Evolutionary conservation across 192 early-diverging fungal species (phyloP).

Genomic region (Chytriomyces sp.): DNA sequence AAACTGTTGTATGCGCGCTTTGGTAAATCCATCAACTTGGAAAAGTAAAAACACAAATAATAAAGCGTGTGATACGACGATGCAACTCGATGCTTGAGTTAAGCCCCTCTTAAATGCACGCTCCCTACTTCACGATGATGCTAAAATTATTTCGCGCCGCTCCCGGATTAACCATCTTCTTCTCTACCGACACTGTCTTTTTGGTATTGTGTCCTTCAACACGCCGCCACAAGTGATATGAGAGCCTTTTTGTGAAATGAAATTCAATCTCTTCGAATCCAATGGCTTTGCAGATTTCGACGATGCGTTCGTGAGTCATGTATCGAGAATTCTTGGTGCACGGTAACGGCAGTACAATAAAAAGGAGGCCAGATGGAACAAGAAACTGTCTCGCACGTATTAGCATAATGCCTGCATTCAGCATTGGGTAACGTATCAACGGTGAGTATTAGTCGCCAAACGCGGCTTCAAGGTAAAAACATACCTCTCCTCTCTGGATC

Average conservation of each 20-base stretch:
- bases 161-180: slow-evolving; percentile 70
- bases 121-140: slow-evolving; percentile 49
- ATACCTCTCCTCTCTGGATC: slow-evolving; percentile 70
- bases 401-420: slow-evolving; percentile 64
- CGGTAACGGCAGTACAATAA: slow-evolving; percentile 79
- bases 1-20: slow-evolving; percentile 87
- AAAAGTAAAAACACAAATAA: slow-evolving; percentile 44
- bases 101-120: no score
- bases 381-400: slow-evolving; percentile 56
- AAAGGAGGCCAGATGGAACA: slow-evolving; percentile 63
- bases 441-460: not conserved
- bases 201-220: slow-evolving; percentile 18
- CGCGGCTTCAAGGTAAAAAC: not conserved
- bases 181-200: slow-evolving; percentile 40
- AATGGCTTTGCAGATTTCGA: slow-evolving; percentile 65
- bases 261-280: slow-evolving; percentile 65
- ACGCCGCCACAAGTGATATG: slow-evolving; percentile 72
- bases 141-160: slow-evolving; percentile 76
- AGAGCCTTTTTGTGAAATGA: slow-evolving; percentile 78
- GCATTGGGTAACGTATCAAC: not conserved
- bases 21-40: slow-evolving; percentile 94
- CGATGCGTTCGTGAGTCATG: slow-evolving; percentile 74
- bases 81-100: no score
- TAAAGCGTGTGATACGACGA: no score
- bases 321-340: slow-evolving; percentile 88